Percentiles rank a stretch among this genome's conserved stretches.
These are phyloP conservation scores for Hexamita inflata DNA, from an alignment of 208 protist species.

Conservation along the genomic window DNA sequence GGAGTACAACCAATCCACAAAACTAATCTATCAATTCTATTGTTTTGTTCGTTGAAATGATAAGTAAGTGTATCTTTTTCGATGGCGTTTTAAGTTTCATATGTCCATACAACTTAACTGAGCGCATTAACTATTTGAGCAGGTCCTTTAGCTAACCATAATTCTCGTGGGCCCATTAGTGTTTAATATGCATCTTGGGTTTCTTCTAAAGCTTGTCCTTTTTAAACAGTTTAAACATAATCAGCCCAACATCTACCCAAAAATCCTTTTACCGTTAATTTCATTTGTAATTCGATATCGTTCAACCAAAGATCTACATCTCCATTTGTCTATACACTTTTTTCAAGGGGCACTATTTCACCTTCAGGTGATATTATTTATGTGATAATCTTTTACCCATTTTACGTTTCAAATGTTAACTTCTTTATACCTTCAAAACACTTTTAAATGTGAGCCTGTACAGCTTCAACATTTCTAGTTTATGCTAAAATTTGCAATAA, in stretches of 20 bases:
- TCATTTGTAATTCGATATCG: constrained; percentile 54
- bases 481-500: constrained; percentile 87
- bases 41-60: background rate
- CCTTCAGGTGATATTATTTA: constrained; percentile 66
- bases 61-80: background rate
- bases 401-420: constrained; percentile 57
- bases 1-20: constrained; percentile 22
- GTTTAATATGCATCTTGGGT: constrained; percentile 34
- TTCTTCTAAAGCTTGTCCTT: constrained; percentile 40
- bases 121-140: constrained; percentile 9
- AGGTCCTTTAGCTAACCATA: background rate
- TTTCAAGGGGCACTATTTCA: constrained; percentile 58
- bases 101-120: constrained; percentile 10
- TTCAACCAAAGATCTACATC: constrained; percentile 75
- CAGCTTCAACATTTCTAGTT: constrained; percentile 73
- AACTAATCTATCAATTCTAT: constrained; percentile 11
- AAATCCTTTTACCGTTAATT: constrained; percentile 2
- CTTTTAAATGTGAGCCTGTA: constrained; percentile 78
- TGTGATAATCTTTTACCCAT: constrained; percentile 58
- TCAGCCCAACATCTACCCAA: constrained; percentile 43
- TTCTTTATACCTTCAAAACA: constrained; percentile 80
- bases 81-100: constrained; percentile 16
- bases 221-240: constrained; percentile 41
- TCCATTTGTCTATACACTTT: constrained; percentile 54
- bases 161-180: constrained; percentile 5